Evolutionary conservation across 2,329 filamentous ascomycete species (phyloP).

Genomic region (Apiospora kogelbergensis): DNA sequence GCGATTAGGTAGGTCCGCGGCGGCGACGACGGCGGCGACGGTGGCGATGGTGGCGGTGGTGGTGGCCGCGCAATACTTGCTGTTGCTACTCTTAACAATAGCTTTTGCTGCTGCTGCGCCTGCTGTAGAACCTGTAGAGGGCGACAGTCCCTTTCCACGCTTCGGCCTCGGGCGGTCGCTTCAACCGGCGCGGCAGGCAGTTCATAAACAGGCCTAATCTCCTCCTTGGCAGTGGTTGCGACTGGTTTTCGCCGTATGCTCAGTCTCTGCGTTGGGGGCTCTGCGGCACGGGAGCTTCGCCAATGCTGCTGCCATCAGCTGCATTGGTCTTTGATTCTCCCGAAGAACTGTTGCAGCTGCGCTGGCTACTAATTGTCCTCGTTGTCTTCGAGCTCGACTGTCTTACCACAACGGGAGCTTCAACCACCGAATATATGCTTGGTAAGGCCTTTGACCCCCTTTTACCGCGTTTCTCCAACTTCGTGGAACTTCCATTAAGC

Average conservation of each 20-base stretch:
- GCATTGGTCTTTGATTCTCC: not conserved
- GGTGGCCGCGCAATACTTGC: not conserved
- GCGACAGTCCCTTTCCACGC: not conserved
- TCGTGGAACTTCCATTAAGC: not conserved
- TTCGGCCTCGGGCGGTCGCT: not conserved
- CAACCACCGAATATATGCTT: not conserved
- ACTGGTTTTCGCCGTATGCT: conserved; percentile 4
- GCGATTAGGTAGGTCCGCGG: not conserved
- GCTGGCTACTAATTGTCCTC: not conserved
- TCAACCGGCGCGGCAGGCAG: not conserved
- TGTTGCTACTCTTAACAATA: not conserved
- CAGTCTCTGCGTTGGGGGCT: not conserved
- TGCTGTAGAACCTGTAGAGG: not conserved
- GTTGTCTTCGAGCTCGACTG: not conserved
- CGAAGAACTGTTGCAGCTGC: not conserved
- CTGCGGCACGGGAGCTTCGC: not conserved
- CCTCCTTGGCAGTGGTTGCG: not conserved
- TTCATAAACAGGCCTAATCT: not conserved
- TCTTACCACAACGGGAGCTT: not conserved
- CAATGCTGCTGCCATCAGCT: not conserved
- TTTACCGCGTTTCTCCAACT: not conserved
- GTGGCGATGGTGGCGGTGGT: not conserved
- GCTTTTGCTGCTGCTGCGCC: not conserved
- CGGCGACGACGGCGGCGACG: not conserved
- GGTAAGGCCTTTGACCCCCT: not conserved